Evolutionary conservation across 257 asterid species (phyloP).

Genomic region (Solanum commersonii): DNA sequence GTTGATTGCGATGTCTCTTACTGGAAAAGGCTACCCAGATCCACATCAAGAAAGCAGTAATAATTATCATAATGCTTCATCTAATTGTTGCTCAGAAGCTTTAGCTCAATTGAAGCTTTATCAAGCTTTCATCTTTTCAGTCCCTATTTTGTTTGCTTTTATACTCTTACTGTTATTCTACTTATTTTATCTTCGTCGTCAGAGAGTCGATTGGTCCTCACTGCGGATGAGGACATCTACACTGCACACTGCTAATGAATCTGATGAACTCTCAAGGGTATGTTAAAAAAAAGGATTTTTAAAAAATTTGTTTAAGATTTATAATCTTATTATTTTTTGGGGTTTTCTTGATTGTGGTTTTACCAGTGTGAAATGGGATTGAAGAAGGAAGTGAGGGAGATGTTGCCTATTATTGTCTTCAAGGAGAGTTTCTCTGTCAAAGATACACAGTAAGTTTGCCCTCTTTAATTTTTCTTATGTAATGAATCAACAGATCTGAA

Average conservation of each 20-base stretch:
- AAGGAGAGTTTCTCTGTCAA: constrained; percentile 65
- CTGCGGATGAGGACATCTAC: constrained; percentile 45
- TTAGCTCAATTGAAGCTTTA: constrained; percentile 51
- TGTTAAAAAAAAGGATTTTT: neutral
- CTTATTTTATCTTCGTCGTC: constrained; percentile 59
- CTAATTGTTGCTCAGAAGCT: constrained; percentile 19
- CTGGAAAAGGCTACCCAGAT: neutral
- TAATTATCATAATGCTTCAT: neutral
- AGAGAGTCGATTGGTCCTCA: constrained; percentile 63
- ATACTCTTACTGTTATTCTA: constrained; percentile 55
- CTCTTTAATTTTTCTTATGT: neutral
- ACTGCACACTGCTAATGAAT: neutral
- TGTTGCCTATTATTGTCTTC: constrained; percentile 72
- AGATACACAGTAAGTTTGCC: constrained; percentile 48
- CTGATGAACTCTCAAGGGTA: constrained; percentile 41
- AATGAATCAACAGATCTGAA: neutral
- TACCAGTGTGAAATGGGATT: constrained; percentile 64
- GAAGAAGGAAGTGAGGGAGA: constrained; percentile 76
- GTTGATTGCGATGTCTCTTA: neutral
- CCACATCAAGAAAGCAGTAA: neutral
- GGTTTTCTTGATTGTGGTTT: neutral
- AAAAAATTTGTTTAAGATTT: neutral
- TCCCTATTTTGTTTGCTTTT: constrained; percentile 64
- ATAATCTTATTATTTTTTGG: neutral
- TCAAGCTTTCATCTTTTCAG: constrained; percentile 68